Evolutionary conservation across 164 flowering plant species (phyloP).

Genomic region (Macadamia tetraphylla): DNA sequence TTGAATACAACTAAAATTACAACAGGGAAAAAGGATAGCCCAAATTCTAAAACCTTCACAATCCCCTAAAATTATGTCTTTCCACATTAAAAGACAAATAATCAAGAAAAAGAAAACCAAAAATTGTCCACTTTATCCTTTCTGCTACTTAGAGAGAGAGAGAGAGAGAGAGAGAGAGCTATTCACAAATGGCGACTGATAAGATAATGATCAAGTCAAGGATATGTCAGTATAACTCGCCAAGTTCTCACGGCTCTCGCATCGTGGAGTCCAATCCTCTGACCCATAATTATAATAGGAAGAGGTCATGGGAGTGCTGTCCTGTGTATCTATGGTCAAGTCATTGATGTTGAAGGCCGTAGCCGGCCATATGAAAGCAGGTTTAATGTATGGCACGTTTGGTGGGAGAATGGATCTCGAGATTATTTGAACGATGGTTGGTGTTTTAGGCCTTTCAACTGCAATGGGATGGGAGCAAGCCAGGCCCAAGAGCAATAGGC

Average conservation of each 20-base stretch:
- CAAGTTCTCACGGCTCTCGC: constrained; percentile 9
- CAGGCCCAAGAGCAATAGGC: background rate
- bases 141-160: too few species aligned
- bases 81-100: too few species aligned
- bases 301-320: background rate
- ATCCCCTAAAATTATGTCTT: too few species aligned
- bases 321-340: background rate
- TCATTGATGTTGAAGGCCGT: background rate
- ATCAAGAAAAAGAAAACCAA: too few species aligned
- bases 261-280: constrained; percentile 11
- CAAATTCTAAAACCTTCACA: too few species aligned
- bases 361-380: background rate
- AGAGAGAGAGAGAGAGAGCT: too few species aligned
- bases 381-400: background rate
- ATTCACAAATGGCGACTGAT: too few species aligned
- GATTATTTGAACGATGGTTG: background rate
- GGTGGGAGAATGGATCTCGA: background rate
- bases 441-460: background rate
- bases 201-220: constrained; percentile 8
- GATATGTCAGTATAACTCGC: background rate
- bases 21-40: too few species aligned
- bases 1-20: too few species aligned
- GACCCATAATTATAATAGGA: background rate
- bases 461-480: background rate
- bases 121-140: too few species aligned